Evolutionary conservation across 495 filamentous ascomycete genomes (phyloP).

Genomic region (Letharia lupina): DNA sequence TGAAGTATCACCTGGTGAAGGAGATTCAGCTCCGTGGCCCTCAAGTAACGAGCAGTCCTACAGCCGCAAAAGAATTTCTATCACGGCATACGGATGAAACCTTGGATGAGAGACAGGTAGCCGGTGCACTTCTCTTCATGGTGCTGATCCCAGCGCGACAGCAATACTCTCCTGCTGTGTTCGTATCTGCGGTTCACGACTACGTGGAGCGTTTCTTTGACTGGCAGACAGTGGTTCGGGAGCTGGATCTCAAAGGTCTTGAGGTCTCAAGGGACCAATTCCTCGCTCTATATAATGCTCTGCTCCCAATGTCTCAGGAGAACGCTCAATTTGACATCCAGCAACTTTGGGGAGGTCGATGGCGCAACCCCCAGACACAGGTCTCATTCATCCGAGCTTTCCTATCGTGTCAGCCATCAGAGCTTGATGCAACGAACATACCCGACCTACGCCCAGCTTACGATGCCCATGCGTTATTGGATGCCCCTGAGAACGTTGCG

Average conservation of each 20-base stretch:
- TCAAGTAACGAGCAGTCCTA: slow-evolving; percentile 44
- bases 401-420: slow-evolving; percentile 55
- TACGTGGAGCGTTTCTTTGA: slow-evolving; percentile 53
- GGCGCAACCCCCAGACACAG: slow-evolving; percentile 78
- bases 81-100: slow-evolving; percentile 56
- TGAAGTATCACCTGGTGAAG: slow-evolving; percentile 57
- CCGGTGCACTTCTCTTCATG: slow-evolving; percentile 74
- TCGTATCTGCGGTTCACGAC: slow-evolving; percentile 55
- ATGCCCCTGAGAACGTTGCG: slow-evolving; percentile 60
- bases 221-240: slow-evolving; percentile 73
- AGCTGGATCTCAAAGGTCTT: slow-evolving; percentile 74
- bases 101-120: slow-evolving; percentile 73
- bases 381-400: slow-evolving; percentile 84
- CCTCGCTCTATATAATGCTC: slow-evolving; percentile 62
- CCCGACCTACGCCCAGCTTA: slow-evolving; percentile 73
- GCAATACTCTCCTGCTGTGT: slow-evolving; percentile 62
- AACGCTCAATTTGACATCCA: slow-evolving; percentile 63
- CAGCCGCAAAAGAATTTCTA: slow-evolving; percentile 54
- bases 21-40: slow-evolving; percentile 71
- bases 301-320: slow-evolving; percentile 59
- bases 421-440: slow-evolving; percentile 74
- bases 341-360: slow-evolving; percentile 81
- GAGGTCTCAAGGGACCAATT: slow-evolving; percentile 73
- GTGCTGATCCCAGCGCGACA: slow-evolving; percentile 57
- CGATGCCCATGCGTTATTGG: slow-evolving; percentile 63